Conservation (phyloP, 164 flowering plant genomes). For the Macadamia integrifolia region DNA sequence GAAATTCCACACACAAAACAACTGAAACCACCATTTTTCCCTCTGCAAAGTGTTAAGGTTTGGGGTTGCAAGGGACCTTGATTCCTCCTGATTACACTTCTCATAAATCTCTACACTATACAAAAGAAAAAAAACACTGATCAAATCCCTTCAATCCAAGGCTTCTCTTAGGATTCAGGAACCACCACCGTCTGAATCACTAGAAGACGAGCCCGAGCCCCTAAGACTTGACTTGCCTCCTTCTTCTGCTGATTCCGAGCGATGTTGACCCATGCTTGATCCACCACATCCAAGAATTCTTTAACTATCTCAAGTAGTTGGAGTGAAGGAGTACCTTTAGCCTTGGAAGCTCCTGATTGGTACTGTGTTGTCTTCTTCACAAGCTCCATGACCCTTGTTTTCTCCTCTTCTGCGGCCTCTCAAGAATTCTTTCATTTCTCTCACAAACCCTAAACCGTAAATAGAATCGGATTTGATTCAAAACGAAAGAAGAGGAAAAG, state of each 20-base stretch:
- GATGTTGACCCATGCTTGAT: slow-evolving; percentile 54
- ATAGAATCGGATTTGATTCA: no score
- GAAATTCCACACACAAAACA: no score
- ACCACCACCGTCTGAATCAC: slow-evolving; percentile 44
- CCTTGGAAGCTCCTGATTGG: slow-evolving; percentile 53
- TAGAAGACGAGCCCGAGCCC: slow-evolving; percentile 20
- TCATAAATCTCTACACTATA: no score
- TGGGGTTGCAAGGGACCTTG: no score
- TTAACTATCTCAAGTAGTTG: slow-evolving; percentile 67
- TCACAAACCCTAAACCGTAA: slow-evolving; percentile 28
- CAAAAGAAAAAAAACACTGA: no score
- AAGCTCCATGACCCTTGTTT: slow-evolving; percentile 52
- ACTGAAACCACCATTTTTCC: no score
- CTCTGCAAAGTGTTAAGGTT: no score
- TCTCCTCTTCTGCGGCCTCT: slow-evolving; percentile 52
- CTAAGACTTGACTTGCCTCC: slow-evolving; percentile 19
- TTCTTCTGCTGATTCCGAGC: slow-evolving; percentile 44
- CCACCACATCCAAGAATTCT: slow-evolving; percentile 69
- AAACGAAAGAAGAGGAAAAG: no score
- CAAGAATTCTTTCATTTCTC: slow-evolving; percentile 55
- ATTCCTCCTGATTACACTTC: no score
- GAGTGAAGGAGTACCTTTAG: slow-evolving; percentile 33
- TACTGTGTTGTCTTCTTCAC: slow-evolving; percentile 68
- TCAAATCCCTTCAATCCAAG: no score
- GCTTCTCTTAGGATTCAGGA: no score